Percentiles rank a stretch among this genome's conserved stretches.
These are phyloP conservation scores for Pyrenochaeta sp. DNA, from an alignment of 2,329 filamentous ascomycete genomes.

Conservation along the genomic window DNA sequence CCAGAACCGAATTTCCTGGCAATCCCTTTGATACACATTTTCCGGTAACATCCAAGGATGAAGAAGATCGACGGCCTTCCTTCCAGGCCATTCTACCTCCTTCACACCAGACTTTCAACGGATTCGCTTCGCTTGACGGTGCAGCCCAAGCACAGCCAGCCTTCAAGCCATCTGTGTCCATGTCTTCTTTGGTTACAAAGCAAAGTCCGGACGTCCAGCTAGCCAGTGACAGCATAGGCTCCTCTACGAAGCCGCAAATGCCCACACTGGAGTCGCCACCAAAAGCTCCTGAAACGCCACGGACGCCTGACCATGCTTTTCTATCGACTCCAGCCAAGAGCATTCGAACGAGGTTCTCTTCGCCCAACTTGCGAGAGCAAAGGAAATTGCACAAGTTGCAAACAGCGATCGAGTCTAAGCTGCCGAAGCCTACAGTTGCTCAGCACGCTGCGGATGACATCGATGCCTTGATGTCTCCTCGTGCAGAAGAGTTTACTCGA, in stretches of 20 bases:
- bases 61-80: slow-evolving; percentile 43
- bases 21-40: slow-evolving; percentile 36
- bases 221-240: slow-evolving; percentile 38
- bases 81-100: slow-evolving; percentile 49
- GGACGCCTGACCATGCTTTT: slow-evolving; percentile 26
- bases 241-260: slow-evolving; percentile 21
- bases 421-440: slow-evolving; percentile 38
- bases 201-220: slow-evolving; percentile 15
- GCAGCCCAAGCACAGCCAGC: slow-evolving; percentile 40
- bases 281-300: slow-evolving; percentile 25
- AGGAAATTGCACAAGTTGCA: slow-evolving; percentile 50
- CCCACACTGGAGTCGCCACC: slow-evolving; percentile 13
- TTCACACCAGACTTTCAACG: slow-evolving; percentile 43
- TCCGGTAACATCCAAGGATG: slow-evolving; percentile 25
- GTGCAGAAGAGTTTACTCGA: slow-evolving; percentile 75
- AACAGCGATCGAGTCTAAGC: slow-evolving; percentile 49
- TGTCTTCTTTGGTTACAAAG: slow-evolving; percentile 19
- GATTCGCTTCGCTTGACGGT: slow-evolving; percentile 47
- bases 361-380: slow-evolving; percentile 51
- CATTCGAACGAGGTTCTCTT: slow-evolving; percentile 50
- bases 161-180: slow-evolving; percentile 17
- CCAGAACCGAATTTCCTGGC: slow-evolving; percentile 51
- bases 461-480: slow-evolving; percentile 73
- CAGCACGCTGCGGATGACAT: slow-evolving; percentile 48
- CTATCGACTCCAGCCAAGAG: slow-evolving; percentile 41